Conservation (phyloP, 176 grass and related monocot genomes). For the maize (Zea mays) region DNA sequence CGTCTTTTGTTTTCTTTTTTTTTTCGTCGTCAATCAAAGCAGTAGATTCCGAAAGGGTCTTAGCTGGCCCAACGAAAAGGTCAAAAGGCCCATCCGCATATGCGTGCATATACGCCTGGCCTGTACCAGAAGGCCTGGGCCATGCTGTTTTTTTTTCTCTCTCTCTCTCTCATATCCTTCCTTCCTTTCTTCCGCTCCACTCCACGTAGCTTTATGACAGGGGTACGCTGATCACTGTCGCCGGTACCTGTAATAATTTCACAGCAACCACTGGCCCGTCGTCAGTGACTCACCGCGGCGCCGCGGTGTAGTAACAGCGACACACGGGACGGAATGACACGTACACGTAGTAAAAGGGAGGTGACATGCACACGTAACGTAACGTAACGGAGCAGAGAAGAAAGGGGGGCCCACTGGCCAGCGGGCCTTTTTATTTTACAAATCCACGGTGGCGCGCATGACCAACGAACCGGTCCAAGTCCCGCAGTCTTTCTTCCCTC, state of each 20-base stretch:
- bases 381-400: neutral
- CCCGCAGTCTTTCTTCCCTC: neutral
- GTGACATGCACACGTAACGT: neutral
- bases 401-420: constrained; percentile 18
- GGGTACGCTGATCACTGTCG: neutral
- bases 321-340: constrained; percentile 4
- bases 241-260: neutral
- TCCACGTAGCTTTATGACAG: neutral
- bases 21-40: constrained; percentile 28
- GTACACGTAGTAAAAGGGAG: neutral
- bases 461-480: neutral
- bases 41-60: constrained; percentile 50
- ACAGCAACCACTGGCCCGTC: neutral
- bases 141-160: neutral
- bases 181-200: neutral
- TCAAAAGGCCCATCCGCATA: constrained; percentile 33
- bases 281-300: neutral
- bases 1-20: neutral
- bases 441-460: neutral
- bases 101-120: constrained; percentile 10
- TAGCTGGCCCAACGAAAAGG: constrained; percentile 42
- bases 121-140: constrained; percentile 4
- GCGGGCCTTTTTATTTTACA: neutral
- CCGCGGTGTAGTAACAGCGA: neutral
- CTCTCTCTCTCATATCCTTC: no score